phyloP scores from a whole-genome alignment of 768 basidiomycete species.

The Leccinellum rugosiceps region DNA sequence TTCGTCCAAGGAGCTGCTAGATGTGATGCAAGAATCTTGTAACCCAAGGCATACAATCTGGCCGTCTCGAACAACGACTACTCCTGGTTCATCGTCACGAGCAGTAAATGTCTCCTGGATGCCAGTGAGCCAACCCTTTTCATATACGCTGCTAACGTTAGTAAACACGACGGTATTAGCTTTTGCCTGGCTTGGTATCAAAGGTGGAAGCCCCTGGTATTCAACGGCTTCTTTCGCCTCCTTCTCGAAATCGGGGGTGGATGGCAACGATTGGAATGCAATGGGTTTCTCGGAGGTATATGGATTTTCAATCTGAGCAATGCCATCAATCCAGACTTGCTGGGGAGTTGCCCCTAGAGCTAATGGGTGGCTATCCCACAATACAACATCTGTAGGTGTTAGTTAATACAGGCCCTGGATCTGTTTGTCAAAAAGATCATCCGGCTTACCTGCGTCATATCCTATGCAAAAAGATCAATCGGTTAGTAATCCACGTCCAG shows the following conservation, averaged over 20 bases:
- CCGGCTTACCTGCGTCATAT: constrained; percentile 61
- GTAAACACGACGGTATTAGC: constrained; percentile 53
- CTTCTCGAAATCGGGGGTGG: constrained; percentile 59
- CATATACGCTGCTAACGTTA: constrained; percentile 55
- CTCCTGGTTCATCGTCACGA: constrained; percentile 20
- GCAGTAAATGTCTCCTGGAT: constrained; percentile 21
- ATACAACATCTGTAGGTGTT: constrained; percentile 53
- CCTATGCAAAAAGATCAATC: constrained; percentile 34
- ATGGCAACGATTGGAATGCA: constrained; percentile 48
- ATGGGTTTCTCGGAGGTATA: constrained; percentile 51
- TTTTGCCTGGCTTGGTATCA: constrained; percentile 40
- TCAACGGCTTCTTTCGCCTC: constrained; percentile 56
- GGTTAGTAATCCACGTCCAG: neutral
- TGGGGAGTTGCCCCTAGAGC: constrained; percentile 72
- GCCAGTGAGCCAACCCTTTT: constrained; percentile 27
- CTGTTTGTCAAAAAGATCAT: neutral
- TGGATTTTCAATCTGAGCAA: constrained; percentile 57
- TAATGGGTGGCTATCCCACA: constrained; percentile 79
- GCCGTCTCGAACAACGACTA: constrained; percentile 54
- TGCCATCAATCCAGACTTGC: constrained; percentile 85
- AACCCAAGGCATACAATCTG: constrained; percentile 51
- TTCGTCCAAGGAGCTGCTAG: constrained; percentile 8
- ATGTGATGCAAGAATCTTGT: constrained; percentile 23
- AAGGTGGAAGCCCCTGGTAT: constrained; percentile 71
- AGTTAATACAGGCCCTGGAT: neutral